Percentiles rank a stretch among this genome's conserved stretches.
These are phyloP conservation scores for Serendipita vermifera DNA, from an alignment of 768 basidiomycete species.

Conservation along the genomic window DNA sequence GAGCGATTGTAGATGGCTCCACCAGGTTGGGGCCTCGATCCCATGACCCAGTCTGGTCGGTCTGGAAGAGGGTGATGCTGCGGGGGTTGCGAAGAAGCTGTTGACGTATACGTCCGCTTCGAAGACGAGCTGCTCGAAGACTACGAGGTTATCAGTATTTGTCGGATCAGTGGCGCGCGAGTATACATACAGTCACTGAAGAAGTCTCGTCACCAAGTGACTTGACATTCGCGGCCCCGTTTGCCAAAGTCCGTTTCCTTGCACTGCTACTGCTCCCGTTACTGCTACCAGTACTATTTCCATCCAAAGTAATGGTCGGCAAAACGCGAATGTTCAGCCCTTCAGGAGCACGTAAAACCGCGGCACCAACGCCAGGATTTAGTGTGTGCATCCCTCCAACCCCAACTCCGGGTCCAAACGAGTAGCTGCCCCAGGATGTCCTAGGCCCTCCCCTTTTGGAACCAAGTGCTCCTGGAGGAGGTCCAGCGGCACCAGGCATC, in stretches of 20 bases:
- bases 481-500: no score
- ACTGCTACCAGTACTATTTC: not conserved
- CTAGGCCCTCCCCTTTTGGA: not conserved
- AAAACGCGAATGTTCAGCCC: constrained; percentile 6
- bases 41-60: constrained; percentile 82
- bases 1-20: not conserved
- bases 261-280: not conserved
- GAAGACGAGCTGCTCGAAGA: constrained; percentile 45
- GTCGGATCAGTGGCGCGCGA: not conserved
- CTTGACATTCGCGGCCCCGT: not conserved
- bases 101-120: constrained; percentile 60
- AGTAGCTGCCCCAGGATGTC: constrained; percentile 6
- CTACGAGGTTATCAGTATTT: not conserved
- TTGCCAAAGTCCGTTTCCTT: not conserved
- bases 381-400: not conserved
- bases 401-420: constrained; percentile 5
- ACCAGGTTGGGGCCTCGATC: constrained; percentile 37
- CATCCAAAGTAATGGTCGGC: constrained; percentile 2
- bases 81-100: constrained; percentile 45
- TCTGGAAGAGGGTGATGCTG: constrained; percentile 52
- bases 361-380: not conserved
- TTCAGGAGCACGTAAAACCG: not conserved
- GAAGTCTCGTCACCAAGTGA: constrained; percentile 1
- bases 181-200: constrained; percentile 2
- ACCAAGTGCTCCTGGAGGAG: no score